Evolutionary conservation across 2,329 filamentous ascomycete species (phyloP).

Genomic region (Penicillium sp.): DNA sequence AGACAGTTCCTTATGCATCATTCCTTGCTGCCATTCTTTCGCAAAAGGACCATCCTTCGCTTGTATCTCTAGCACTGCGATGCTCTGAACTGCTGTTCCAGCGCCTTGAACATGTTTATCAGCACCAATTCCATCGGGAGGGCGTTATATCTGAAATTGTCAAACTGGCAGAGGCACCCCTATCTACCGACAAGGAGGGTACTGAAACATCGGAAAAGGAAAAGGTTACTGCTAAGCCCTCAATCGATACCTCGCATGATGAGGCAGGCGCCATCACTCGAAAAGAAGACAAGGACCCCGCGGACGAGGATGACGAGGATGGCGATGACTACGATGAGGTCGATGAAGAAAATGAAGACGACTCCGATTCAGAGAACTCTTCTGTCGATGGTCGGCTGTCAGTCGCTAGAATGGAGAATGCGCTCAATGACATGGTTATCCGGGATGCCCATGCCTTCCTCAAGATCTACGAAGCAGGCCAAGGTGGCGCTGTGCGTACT

Average conservation of each 20-base stretch:
- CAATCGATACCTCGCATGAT: conserved; percentile 10
- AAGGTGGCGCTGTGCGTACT: conserved; percentile 67
- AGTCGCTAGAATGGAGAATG: conserved; percentile 40
- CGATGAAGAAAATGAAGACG: conserved; percentile 45
- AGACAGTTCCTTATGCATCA: conserved; percentile 87
- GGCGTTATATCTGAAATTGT: conserved; percentile 89
- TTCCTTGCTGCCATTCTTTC: conserved; percentile 93
- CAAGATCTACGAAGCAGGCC: conserved; percentile 73
- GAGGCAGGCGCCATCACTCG: conserved; percentile 26
- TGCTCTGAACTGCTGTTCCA: conserved; percentile 83
- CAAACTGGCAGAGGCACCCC: conserved; percentile 60
- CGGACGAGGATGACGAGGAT: conserved; percentile 52
- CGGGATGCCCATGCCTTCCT: conserved; percentile 77
- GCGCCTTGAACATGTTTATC: conserved; percentile 80
- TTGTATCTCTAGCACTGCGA: conserved; percentile 83
- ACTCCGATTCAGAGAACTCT: conserved; percentile 66
- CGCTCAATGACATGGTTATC: conserved; percentile 68
- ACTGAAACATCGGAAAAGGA: conserved; percentile 2
- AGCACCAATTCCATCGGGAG: conserved; percentile 95
- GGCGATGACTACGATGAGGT: conserved; percentile 51
- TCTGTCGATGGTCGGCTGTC: conserved; percentile 44
- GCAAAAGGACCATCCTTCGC: conserved; percentile 82
- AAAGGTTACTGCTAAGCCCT: conserved; percentile 1
- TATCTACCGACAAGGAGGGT: conserved; percentile 26
- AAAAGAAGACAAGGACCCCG: conserved; percentile 17